These are phyloP conservation scores for Fusarium tjaetaba DNA, from an alignment of 2,329 filamentous ascomycete species.

Conservation along the genomic window DNA sequence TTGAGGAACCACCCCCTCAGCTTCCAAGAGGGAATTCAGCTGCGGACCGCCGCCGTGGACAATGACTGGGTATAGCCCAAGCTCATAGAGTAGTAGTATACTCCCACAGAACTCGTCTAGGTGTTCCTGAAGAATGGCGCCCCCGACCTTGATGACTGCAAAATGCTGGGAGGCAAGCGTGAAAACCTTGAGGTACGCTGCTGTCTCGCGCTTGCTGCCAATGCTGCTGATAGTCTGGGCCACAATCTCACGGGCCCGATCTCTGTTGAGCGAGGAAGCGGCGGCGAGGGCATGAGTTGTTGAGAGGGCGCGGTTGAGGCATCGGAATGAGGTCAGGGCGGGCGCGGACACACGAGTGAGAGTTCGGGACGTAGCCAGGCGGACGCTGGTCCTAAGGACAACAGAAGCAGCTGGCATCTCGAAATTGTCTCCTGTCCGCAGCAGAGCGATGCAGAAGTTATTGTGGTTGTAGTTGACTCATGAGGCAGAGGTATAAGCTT, in stretches of 20 bases:
- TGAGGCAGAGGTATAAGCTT: not conserved
- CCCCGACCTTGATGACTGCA: not conserved
- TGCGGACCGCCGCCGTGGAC: not conserved
- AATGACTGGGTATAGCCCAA: not conserved
- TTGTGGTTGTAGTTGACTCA: not conserved
- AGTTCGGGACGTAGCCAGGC: not conserved
- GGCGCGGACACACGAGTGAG: not conserved
- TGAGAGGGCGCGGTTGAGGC: not conserved
- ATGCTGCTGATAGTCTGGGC: not conserved
- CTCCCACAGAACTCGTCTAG: not conserved
- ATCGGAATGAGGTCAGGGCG: not conserved
- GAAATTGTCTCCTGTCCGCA: not conserved
- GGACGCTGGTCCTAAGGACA: not conserved
- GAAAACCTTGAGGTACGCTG: not conserved
- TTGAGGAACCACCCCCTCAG: not conserved
- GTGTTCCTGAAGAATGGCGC: not conserved
- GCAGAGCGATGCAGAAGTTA: not conserved
- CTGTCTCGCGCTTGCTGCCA: not conserved
- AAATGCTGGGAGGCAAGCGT: not conserved
- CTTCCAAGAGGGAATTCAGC: not conserved
- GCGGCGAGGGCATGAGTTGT: not conserved
- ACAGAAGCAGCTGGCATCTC: not conserved
- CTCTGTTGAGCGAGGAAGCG: not conserved
- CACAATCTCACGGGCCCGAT: not conserved
- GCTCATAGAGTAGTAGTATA: not conserved